These are phyloP conservation scores for Pichia deserticola DNA, from an alignment of 805 yeast genomes.

Conservation along the genomic window DNA sequence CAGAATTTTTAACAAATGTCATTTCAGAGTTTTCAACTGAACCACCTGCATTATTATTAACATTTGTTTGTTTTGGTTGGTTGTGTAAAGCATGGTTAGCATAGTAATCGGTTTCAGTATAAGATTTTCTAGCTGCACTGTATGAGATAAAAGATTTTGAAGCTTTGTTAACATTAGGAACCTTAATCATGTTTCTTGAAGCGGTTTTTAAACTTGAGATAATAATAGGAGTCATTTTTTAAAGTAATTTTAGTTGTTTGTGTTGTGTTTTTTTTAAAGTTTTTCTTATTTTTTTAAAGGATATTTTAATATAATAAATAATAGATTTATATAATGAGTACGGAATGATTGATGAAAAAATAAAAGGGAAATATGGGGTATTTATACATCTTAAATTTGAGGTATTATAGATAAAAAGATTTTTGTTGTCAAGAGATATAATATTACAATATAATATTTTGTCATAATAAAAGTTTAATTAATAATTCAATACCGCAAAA, in stretches of 20 bases:
- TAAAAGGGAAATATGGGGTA: background rate
- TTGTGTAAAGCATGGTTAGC: conserved; percentile 14
- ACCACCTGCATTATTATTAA: conserved; percentile 28
- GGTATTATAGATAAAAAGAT: too few species aligned
- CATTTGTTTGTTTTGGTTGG: conserved; percentile 13
- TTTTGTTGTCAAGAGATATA: too few species aligned
- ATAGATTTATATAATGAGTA: too few species aligned
- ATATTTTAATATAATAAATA: too few species aligned
- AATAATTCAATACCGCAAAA: too few species aligned
- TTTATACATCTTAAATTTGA: background rate
- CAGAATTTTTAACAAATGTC: conserved; percentile 23
- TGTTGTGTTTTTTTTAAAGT: too few species aligned
- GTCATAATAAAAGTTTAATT: too few species aligned
- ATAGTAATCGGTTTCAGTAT: conserved; percentile 19
- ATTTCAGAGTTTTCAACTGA: conserved; percentile 20
- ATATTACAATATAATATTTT: too few species aligned
- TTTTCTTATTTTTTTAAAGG: too few species aligned
- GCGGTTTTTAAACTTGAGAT: conserved; percentile 23
- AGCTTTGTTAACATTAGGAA: conserved; percentile 1
- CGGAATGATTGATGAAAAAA: background rate
- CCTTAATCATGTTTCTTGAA: conserved; percentile 20
- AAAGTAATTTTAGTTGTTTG: background rate
- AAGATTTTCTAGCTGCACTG: conserved; percentile 16
- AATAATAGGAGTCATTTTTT: conserved; percentile 21
- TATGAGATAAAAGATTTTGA: conserved; percentile 22